Evolutionary conservation across 495 filamentous ascomycete species (phyloP).

Genomic region (Aspergillus incahuasiensis): DNA sequence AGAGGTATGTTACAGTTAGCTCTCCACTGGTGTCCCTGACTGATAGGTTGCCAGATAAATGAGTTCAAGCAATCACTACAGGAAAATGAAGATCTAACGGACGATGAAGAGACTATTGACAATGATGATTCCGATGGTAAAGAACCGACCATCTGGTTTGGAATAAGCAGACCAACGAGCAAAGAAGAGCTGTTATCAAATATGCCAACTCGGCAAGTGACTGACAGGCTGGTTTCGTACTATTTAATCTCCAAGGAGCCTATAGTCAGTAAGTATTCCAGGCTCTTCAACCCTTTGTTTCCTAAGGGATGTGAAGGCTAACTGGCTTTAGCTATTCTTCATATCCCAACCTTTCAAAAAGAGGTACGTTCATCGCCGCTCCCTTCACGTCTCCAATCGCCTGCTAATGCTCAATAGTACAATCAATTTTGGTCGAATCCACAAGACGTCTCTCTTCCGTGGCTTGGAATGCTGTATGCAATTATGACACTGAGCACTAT

Average conservation of each 20-base stretch:
- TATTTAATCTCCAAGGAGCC: constrained; percentile 45
- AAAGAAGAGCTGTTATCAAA: constrained; percentile 37
- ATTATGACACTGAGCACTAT: constrained; percentile 30
- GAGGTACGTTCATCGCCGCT: constrained; percentile 4
- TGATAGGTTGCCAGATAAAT: constrained; percentile 27
- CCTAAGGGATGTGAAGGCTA: no score
- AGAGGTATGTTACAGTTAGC: constrained; percentile 33
- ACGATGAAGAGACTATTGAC: constrained; percentile 22
- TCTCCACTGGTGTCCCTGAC: constrained; percentile 4
- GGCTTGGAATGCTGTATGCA: constrained; percentile 35
- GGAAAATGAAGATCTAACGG: constrained; percentile 16
- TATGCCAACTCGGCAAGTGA: constrained; percentile 36
- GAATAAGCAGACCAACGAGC: constrained; percentile 26
- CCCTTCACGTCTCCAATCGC: background rate
- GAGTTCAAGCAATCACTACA: constrained; percentile 22
- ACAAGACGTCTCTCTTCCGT: constrained; percentile 29
- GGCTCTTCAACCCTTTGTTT: background rate
- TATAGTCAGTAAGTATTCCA: constrained; percentile 27
- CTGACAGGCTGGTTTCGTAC: constrained; percentile 42
- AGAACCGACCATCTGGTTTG: constrained; percentile 37
- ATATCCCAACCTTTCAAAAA: constrained; percentile 16
- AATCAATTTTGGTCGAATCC: constrained; percentile 35
- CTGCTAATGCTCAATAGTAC: constrained; percentile 20
- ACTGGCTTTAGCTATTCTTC: constrained; percentile 1
- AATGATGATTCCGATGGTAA: constrained; percentile 18